Percentiles rank a stretch among this genome's conserved stretches.
Evolutionary conservation across 2,329 filamentous ascomycete genomes (phyloP).

Genomic region (Claviceps citrina): DNA sequence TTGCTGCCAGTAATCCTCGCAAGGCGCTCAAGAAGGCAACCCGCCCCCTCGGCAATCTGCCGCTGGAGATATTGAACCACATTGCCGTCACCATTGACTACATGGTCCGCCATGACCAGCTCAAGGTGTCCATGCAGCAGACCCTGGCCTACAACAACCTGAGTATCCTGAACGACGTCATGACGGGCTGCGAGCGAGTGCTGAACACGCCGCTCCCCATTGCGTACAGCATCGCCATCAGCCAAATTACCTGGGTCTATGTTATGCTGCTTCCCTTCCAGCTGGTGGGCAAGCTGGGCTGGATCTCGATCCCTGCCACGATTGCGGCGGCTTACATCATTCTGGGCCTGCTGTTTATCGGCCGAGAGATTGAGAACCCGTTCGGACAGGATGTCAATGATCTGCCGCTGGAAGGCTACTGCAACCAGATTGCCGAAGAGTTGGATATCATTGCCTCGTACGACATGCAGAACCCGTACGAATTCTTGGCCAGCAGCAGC

Average conservation of each 20-base stretch:
- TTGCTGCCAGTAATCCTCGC: slow-evolving; percentile 63
- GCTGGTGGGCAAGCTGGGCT: slow-evolving; percentile 46
- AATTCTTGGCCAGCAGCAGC: slow-evolving; percentile 18
- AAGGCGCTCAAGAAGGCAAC: slow-evolving; percentile 60
- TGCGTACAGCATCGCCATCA: slow-evolving; percentile 71
- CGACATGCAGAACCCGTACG: slow-evolving; percentile 19
- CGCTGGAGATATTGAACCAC: slow-evolving; percentile 64
- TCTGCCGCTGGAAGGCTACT: slow-evolving; percentile 60
- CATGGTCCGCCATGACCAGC: slow-evolving; percentile 38
- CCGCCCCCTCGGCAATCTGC: slow-evolving; percentile 66
- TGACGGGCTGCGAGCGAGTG: slow-evolving; percentile 60
- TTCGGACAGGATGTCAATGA: slow-evolving; percentile 78
- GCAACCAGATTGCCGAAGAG: slow-evolving; percentile 57
- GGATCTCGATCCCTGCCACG: slow-evolving; percentile 65
- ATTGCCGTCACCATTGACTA: slow-evolving; percentile 51
- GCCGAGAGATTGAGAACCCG: slow-evolving; percentile 71
- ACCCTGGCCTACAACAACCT: slow-evolving; percentile 46
- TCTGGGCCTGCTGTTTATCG: slow-evolving; percentile 58
- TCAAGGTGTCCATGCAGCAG: slow-evolving; percentile 43
- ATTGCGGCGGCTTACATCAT: slow-evolving; percentile 67
- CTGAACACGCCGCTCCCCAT: slow-evolving; percentile 69
- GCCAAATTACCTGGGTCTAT: slow-evolving; percentile 77
- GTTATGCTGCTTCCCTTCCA: slow-evolving; percentile 71
- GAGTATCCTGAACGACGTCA: slow-evolving; percentile 51
- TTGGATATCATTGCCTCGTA: slow-evolving; percentile 55